phyloP scores from a whole-genome alignment of 805 yeast species.

The Myxozyma neotropica region DNA sequence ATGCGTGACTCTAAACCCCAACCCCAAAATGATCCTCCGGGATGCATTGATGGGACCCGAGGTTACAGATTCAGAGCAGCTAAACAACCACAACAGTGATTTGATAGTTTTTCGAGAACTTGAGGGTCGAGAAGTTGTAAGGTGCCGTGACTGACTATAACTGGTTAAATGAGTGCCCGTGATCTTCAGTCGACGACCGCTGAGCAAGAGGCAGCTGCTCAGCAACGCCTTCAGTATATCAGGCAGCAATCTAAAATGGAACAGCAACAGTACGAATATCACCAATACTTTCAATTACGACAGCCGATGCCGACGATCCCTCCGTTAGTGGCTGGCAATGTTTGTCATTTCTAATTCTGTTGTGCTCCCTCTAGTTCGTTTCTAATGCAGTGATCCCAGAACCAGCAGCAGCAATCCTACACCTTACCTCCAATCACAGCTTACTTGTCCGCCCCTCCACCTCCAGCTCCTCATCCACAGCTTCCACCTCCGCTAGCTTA shows the following conservation, averaged over 20 bases:
- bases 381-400: background rate
- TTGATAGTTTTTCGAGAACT: no score
- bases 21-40: no score
- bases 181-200: background rate
- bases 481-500: constrained; percentile 1
- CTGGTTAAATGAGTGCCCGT: no score
- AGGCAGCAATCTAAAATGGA: background rate
- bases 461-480: background rate
- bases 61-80: no score
- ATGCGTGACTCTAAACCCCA: no score
- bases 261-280: background rate
- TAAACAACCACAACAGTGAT: no score
- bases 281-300: background rate
- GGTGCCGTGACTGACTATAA: background rate
- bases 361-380: no score
- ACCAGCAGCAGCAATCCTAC: background rate
- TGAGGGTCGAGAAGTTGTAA: no score
- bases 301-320: background rate
- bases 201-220: background rate
- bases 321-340: background rate
- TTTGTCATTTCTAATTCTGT: background rate
- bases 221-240: background rate
- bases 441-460: constrained; percentile 1
- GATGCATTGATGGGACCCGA: no score
- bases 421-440: background rate